Evolutionary conservation across 2,329 filamentous ascomycete species (phyloP).

Genomic region (Endothia cerciana): DNA sequence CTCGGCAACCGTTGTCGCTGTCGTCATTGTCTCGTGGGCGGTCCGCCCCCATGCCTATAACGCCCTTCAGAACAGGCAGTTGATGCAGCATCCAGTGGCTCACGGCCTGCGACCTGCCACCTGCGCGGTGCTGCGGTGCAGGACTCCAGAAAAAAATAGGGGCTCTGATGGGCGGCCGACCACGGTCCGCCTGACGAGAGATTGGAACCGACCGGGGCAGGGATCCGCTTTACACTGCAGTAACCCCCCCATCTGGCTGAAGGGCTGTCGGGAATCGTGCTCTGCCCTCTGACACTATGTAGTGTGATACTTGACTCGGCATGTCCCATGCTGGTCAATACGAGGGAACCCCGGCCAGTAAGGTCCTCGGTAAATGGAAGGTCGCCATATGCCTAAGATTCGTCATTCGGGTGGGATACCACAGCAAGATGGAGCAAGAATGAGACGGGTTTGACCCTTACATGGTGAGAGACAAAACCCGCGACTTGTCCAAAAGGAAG

Average conservation of each 20-base stretch:
- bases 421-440: neutral
- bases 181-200: conserved; percentile 3
- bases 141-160: conserved; percentile 17
- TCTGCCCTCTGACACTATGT: neutral
- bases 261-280: neutral
- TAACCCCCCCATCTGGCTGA: conserved; percentile 7
- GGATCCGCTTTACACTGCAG: conserved; percentile 1
- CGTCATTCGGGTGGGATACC: neutral
- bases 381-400: neutral
- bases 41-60: conserved; percentile 11
- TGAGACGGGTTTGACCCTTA: neutral
- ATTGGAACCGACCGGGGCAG: conserved; percentile 1
- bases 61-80: conserved; percentile 17
- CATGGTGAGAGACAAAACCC: neutral
- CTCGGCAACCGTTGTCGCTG: conserved; percentile 3
- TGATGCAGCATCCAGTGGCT: neutral
- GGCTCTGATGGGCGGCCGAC: conserved; percentile 7
- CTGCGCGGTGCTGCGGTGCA: conserved; percentile 10
- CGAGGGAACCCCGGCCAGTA: conserved; percentile 3
- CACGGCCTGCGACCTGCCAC: conserved; percentile 22
- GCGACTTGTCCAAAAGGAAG: neutral
- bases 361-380: neutral
- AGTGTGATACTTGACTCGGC: neutral
- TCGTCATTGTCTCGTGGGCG: conserved; percentile 21
- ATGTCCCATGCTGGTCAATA: conserved; percentile 1